Base-by-base conservation (phyloP, 495 filamentous ascomycete species). In the Amphirosellinia nigrospora region DNA sequence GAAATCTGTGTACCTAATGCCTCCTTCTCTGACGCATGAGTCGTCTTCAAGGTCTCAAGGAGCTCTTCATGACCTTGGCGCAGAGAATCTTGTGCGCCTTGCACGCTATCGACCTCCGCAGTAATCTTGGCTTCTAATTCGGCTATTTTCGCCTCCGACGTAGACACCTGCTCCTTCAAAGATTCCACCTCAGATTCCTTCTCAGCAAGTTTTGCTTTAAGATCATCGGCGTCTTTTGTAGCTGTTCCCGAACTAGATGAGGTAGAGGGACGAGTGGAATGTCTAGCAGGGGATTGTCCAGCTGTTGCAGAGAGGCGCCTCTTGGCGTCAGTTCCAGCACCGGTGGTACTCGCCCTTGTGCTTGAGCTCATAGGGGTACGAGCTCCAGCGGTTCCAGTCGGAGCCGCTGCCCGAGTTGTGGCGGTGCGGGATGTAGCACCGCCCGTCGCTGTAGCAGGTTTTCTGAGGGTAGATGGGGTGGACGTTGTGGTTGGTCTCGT, bases 171-270 rank as follows among this genome's bases (percentile, higher is more conserved):
- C 28, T 77, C 72, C 66, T 79, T 83, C 48, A 83, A 55, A n/a
- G 75, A 74, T 34, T 81, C 72, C 10, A 88, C 81, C 62, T 87
- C 81, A 11, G 78, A 74, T 71, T 85, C 81, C 45, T 86, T 81
- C 32, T 85, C 83, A 0, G 81, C 78, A 66, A 87, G 79, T 74
- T 87, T 86, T 11, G 77, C 71, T 74, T 86, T 88, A 36, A 88
- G 74, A 32, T 84, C 83, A 7, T 86, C 86, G 8, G 85, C 73
- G 63, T 86, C 84, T 72, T 84, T 87, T 16, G 79, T 72, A 3
- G 75, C 68, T 8, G 83, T 74, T 41, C 78, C 74, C 21, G 79
- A 64, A 46, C 69, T 70, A 60, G 77, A 77, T 8, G 79, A 78
- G 23, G 72, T 79, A 69, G 85, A 85, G 16, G 81, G 71, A n/a